A percentile compares a stretch with the other conserved stretches of the same genome.
Evolutionary conservation across 2,329 filamentous ascomycete species (phyloP).

Genomic region (Cytospora leucostoma): DNA sequence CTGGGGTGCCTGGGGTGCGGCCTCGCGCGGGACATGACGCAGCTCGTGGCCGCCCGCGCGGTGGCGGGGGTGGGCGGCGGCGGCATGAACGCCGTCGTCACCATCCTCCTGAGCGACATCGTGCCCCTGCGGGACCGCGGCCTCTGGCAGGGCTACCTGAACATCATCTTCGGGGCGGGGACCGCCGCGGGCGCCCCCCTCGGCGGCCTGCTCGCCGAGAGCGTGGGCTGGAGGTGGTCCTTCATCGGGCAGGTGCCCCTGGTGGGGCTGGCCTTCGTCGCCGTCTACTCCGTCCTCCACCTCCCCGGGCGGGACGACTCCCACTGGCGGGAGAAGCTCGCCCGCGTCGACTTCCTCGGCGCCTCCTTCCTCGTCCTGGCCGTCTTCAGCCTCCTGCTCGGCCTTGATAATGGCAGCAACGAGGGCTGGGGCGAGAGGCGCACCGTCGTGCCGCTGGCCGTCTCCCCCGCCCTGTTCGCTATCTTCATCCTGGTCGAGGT

Average conservation of each 20-base stretch:
- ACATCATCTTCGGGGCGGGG: slow-evolving; percentile 71
- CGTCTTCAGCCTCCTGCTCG: slow-evolving; percentile 57
- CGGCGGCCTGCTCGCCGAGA: slow-evolving; percentile 71
- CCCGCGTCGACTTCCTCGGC: slow-evolving; percentile 32
- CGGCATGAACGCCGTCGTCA: slow-evolving; percentile 70
- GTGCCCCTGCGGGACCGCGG: slow-evolving; percentile 70
- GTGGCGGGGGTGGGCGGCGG: slow-evolving; percentile 63
- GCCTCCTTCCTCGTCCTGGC: slow-evolving; percentile 38
- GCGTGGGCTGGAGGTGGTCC: slow-evolving; percentile 75
- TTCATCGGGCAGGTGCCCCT: slow-evolving; percentile 73
- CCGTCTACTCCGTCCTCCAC: slow-evolving; percentile 64
- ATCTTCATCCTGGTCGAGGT: slow-evolving; percentile 71
- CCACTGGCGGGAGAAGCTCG: slow-evolving; percentile 63
- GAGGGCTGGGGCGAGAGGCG: slow-evolving; percentile 63
- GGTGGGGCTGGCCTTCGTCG: slow-evolving; percentile 63
- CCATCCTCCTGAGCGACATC: slow-evolving; percentile 70
- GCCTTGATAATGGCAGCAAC: slow-evolving; percentile 74
- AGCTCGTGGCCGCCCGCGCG: slow-evolving; percentile 45
- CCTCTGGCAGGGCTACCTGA: slow-evolving; percentile 72
- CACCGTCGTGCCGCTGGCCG: slow-evolving; percentile 58
- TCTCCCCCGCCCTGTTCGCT: slow-evolving; percentile 60
- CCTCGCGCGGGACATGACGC: slow-evolving; percentile 50
- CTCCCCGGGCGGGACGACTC: slow-evolving; percentile 59
- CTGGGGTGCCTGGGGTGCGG: slow-evolving; percentile 54
- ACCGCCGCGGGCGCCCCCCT: slow-evolving; percentile 69